Evolutionary conservation across 768 basidiomycete species (phyloP).

Genomic region (Fomitopsis pulvina): DNA sequence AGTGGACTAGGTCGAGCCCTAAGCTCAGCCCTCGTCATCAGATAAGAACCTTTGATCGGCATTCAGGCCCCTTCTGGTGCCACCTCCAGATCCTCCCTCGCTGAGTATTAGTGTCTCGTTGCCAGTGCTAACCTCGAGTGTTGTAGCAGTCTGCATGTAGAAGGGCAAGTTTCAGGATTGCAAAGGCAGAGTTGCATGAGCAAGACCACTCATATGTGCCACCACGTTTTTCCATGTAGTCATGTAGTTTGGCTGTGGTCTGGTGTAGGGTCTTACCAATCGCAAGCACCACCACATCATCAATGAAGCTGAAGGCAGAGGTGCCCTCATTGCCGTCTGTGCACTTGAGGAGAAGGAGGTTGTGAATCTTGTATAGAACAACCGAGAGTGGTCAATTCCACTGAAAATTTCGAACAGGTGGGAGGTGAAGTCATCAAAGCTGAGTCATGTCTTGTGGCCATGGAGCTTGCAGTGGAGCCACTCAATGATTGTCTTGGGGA

Average conservation of each 20-base stretch:
- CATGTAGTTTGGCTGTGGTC: background rate
- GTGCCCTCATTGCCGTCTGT: slow-evolving; percentile 9
- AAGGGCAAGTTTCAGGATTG: slow-evolving; percentile 3
- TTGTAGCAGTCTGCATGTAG: no score
- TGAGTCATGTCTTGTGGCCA: slow-evolving; percentile 14
- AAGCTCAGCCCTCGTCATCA: no score
- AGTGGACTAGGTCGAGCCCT: no score
- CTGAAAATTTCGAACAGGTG: slow-evolving; percentile 14
- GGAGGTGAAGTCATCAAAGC: slow-evolving; percentile 21
- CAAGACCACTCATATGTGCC: slow-evolving; percentile 24
- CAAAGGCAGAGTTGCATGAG: slow-evolving; percentile 21
- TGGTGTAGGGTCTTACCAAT: slow-evolving; percentile 5
- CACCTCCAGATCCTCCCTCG: no score
- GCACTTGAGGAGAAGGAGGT: slow-evolving; percentile 16
- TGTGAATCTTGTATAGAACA: slow-evolving; percentile 27
- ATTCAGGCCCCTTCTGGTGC: no score
- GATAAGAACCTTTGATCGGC: no score
- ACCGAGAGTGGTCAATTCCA: slow-evolving; percentile 27
- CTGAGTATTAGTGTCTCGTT: no score
- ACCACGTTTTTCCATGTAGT: slow-evolving; percentile 5
- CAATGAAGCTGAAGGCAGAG: slow-evolving; percentile 8
- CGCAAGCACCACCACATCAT: slow-evolving; percentile 11
- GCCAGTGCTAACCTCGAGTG: no score
- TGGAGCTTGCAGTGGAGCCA: slow-evolving; percentile 15
- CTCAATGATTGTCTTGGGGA: slow-evolving; percentile 11